Conservation (phyloP, 139 green algal species). For the Eudorina sp. region DNA sequence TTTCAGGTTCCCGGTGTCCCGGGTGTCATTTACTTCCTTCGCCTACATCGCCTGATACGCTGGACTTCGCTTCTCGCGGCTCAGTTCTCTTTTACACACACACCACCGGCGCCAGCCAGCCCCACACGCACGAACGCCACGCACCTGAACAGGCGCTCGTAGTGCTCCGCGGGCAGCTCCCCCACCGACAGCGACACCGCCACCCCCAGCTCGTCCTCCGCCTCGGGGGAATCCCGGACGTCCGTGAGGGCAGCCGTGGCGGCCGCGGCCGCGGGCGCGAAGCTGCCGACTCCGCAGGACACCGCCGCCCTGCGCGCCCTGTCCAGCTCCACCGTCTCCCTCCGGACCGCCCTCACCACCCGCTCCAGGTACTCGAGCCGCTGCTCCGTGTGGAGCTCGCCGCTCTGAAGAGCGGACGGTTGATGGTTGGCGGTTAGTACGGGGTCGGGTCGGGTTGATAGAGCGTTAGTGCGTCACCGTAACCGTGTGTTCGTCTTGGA, state of each 20-base stretch:
- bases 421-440: neutral
- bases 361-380: conserved; percentile 67
- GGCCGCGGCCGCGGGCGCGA: neutral
- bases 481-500: too few species aligned
- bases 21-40: too few species aligned
- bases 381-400: conserved; percentile 69
- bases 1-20: neutral
- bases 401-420: conserved; percentile 30
- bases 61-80: too few species aligned
- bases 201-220: conserved; percentile 63
- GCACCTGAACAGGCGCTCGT: conserved; percentile 39
- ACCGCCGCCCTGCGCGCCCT: conserved; percentile 15
- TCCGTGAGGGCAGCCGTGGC: neutral
- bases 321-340: conserved; percentile 66
- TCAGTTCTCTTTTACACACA: too few species aligned
- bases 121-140: neutral
- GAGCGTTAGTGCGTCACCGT: too few species aligned
- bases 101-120: neutral
- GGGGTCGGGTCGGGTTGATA: too few species aligned
- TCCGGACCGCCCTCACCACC: conserved; percentile 41
- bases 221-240: neutral
- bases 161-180: conserved; percentile 63
- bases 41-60: too few species aligned
- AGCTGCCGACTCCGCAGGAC: conserved; percentile 1
- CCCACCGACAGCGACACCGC: conserved; percentile 72